phyloP scores from a whole-genome alignment of 345 rosid genomes.

The Hevea brasiliensis region DNA sequence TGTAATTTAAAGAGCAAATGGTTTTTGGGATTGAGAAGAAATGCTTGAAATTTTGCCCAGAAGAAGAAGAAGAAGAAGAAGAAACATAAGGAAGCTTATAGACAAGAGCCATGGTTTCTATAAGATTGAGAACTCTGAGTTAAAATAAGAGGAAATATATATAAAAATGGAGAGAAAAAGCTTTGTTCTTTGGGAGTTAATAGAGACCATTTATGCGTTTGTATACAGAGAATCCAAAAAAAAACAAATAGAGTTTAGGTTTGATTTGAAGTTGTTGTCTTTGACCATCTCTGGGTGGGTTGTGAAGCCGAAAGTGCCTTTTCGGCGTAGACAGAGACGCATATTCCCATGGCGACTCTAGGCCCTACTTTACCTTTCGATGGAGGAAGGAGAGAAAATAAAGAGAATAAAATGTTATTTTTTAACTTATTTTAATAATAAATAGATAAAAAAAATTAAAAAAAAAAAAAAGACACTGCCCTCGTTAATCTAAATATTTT shows the following conservation, averaged over 20 bases:
- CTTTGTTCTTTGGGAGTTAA: neutral
- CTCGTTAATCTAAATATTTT: too few relatives aligned
- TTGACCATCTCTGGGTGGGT: neutral
- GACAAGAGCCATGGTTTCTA: conserved; percentile 20
- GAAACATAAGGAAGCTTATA: conserved; percentile 20
- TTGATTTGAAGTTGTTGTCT: neutral
- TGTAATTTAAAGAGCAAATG: conserved; percentile 9
- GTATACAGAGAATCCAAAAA: neutral
- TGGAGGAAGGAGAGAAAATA: too few relatives aligned
- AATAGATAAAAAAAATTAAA: too few relatives aligned
- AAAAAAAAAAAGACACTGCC: too few relatives aligned
- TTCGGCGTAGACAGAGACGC: neutral
- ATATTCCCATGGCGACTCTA: neutral
- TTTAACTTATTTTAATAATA: too few relatives aligned
- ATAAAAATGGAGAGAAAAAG: neutral
- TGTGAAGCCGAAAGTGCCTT: conserved; percentile 13
- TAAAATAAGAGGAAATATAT: neutral
- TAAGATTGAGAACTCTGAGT: neutral
- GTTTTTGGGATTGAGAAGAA: conserved; percentile 18
- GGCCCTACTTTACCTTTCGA: too few relatives aligned
- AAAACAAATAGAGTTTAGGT: neutral
- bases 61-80: conserved; percentile 1
- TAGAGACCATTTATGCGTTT: conserved; percentile 19
- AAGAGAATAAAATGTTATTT: too few relatives aligned
- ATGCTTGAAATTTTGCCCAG: neutral